These are phyloP conservation scores for Mucor piriformis DNA, from an alignment of 371 early-diverging fungal species.

Conservation along the genomic window DNA sequence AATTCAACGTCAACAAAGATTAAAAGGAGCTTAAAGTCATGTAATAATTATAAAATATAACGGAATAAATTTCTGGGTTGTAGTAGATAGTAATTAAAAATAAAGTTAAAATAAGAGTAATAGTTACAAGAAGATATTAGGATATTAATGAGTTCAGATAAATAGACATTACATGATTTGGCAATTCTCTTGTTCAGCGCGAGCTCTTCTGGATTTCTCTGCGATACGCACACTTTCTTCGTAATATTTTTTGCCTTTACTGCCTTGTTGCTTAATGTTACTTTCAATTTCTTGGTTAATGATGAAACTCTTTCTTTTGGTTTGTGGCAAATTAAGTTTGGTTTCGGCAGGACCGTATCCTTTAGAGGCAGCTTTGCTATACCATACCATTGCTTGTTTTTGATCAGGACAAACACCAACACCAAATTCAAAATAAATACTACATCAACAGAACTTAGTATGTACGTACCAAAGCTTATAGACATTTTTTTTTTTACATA, in stretches of 20 bases:
- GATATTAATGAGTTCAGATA: too few species aligned
- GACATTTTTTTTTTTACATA: too few species aligned
- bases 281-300: neutral
- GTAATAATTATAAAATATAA: too few species aligned
- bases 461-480: too few species aligned
- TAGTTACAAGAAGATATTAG: too few species aligned
- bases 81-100: too few species aligned
- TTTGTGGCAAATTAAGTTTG: neutral
- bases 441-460: neutral
- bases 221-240: constrained; percentile 25
- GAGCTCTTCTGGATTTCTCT: constrained; percentile 12
- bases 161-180: constrained; percentile 18
- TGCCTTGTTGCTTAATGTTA: neutral
- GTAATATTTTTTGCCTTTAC: constrained; percentile 10
- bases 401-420: constrained; percentile 30
- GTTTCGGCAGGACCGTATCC: constrained; percentile 28
- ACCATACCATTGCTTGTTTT: constrained; percentile 27
- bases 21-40: neutral
- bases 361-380: constrained; percentile 33
- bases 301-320: too few species aligned
- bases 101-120: too few species aligned
- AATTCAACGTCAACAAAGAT: neutral
- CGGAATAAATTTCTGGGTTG: too few species aligned
- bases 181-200: constrained; percentile 15
- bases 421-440: constrained; percentile 33